Evolutionary conservation across 1,139 yeast genomes (phyloP).

Genomic region (Geotrichum bryndzae): DNA sequence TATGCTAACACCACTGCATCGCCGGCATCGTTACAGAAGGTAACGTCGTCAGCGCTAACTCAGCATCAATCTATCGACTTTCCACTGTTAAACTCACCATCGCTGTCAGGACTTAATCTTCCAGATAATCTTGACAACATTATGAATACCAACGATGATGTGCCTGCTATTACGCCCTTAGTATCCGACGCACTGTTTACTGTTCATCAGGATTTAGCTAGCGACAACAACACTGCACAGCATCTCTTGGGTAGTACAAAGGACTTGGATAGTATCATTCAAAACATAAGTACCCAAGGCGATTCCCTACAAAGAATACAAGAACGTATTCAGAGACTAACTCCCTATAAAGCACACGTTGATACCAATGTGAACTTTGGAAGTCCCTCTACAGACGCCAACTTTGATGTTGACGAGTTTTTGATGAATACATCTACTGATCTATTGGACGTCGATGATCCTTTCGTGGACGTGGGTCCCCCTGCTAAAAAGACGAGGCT

Average conservation of each 20-base stretch:
- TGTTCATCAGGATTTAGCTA: constrained; percentile 6
- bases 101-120: neutral
- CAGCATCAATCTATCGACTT: neutral
- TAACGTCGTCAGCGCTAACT: neutral
- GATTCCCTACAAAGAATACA: constrained; percentile 33
- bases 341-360: constrained; percentile 17
- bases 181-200: constrained; percentile 13
- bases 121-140: neutral
- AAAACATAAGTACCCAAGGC: constrained; percentile 29
- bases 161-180: constrained; percentile 2
- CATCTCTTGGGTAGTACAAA: constrained; percentile 21
- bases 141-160: neutral
- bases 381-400: constrained; percentile 12
- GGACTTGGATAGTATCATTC: constrained; percentile 14
- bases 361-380: neutral
- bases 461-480: constrained; percentile 13
- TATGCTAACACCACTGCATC: constrained; percentile 3
- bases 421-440: constrained; percentile 15
- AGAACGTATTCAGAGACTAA: constrained; percentile 32
- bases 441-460: neutral
- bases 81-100: neutral
- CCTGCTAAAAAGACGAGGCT: constrained; percentile 6
- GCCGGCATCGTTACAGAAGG: constrained; percentile 13
- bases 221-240: constrained; percentile 9
- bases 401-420: constrained; percentile 16